These are phyloP conservation scores for Talinum fruticosum DNA, from an alignment of 148 eudicot species.

Conservation along the genomic window DNA sequence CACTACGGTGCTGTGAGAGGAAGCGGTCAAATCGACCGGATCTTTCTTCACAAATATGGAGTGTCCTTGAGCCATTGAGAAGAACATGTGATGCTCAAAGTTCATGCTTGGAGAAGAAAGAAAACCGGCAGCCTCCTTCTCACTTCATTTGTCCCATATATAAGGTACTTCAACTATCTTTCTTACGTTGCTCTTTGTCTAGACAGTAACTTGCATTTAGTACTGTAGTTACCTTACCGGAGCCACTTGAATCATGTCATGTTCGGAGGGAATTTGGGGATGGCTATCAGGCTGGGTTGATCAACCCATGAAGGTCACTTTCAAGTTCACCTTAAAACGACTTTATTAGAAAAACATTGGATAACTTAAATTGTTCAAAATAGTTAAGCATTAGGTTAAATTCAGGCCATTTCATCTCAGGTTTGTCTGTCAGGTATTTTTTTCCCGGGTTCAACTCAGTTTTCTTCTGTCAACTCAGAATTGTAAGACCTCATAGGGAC, in stretches of 20 bases:
- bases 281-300: background rate
- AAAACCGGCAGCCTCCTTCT: slow-evolving; percentile 49
- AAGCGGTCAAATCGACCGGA: slow-evolving; percentile 48
- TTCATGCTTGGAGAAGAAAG: slow-evolving; percentile 37
- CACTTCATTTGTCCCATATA: slow-evolving; percentile 84
- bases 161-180: slow-evolving; percentile 42
- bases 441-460: too few species aligned
- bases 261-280: background rate
- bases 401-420: background rate
- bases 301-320: background rate
- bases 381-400: background rate
- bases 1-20: slow-evolving; percentile 62
- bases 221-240: background rate
- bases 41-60: slow-evolving; percentile 57
- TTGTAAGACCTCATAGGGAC: background rate
- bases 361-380: background rate
- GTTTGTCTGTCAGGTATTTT: too few species aligned
- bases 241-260: background rate
- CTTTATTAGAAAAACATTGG: background rate
- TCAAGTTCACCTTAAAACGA: too few species aligned
- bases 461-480: background rate
- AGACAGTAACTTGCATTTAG: background rate
- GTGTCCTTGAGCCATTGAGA: slow-evolving; percentile 47
- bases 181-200: background rate
- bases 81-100: slow-evolving; percentile 28